These are phyloP conservation scores for Cercospora zeae-maydis DNA, from an alignment of 2,329 filamentous ascomycete genomes.

Conservation along the genomic window DNA sequence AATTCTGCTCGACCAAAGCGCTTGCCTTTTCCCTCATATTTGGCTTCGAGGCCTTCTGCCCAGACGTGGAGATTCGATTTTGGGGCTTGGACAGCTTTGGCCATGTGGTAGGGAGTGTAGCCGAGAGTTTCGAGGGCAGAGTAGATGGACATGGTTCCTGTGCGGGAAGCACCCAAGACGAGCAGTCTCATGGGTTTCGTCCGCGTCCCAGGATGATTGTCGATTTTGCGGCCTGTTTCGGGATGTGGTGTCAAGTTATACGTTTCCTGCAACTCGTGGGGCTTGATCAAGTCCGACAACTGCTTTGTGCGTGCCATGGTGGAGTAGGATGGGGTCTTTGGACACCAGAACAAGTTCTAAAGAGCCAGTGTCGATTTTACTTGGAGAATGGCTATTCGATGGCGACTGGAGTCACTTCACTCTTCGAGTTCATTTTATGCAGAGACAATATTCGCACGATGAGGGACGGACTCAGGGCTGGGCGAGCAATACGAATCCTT, in stretches of 20 bases:
- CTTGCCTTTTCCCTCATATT: slow-evolving; percentile 17
- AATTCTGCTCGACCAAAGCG: slow-evolving; percentile 19
- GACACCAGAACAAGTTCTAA: neutral
- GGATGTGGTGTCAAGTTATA: slow-evolving; percentile 17
- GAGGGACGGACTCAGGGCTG: neutral
- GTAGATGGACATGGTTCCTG: slow-evolving; percentile 26
- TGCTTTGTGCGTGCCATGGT: neutral
- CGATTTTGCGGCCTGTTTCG: slow-evolving; percentile 17
- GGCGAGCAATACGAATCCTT: neutral
- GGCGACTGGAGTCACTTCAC: neutral
- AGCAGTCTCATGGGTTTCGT: slow-evolving; percentile 27
- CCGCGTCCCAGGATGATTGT: slow-evolving; percentile 15
- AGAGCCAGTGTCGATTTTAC: neutral
- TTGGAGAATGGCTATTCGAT: neutral
- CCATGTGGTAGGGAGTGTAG: slow-evolving; percentile 27
- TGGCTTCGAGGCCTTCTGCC: slow-evolving; percentile 22
- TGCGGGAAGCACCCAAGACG: slow-evolving; percentile 26
- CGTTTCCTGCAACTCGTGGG: slow-evolving; percentile 13
- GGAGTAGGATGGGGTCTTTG: neutral
- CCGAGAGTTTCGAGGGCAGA: slow-evolving; percentile 22
- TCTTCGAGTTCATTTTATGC: too few relatives aligned
- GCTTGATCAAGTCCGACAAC: slow-evolving; percentile 10
- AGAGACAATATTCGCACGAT: neutral
- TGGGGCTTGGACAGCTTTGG: slow-evolving; percentile 19
- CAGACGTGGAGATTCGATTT: slow-evolving; percentile 20